A percentile compares a stretch with the other conserved stretches of the same genome.
Conservation (phyloP, 768 basidiomycete species). For the Mycena olivaceomarginata region DNA sequence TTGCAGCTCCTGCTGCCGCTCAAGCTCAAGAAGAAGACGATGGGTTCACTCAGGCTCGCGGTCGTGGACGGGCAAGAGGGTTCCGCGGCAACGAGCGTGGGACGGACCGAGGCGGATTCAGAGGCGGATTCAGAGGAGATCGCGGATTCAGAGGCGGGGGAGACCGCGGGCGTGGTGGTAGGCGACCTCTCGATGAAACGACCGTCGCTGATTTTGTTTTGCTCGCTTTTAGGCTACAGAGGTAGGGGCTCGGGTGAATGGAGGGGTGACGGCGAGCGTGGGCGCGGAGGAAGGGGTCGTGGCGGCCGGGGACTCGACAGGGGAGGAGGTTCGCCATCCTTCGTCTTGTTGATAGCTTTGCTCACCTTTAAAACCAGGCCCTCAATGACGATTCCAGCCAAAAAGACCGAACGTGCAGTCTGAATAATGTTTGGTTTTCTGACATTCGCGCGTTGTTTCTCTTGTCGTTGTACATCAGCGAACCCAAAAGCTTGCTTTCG, state of each 20-base stretch:
- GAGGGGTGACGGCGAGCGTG: constrained; percentile 67
- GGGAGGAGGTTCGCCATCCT: constrained; percentile 49
- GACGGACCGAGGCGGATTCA: constrained; percentile 47
- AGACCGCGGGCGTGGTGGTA: constrained; percentile 57
- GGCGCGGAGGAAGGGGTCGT: constrained; percentile 63
- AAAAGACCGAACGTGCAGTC: constrained; percentile 13
- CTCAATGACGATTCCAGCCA: constrained; percentile 21
- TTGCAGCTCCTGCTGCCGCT: constrained; percentile 22
- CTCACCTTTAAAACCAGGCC: background rate
- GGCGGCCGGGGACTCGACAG: constrained; percentile 58
- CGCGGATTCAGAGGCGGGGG: constrained; percentile 51
- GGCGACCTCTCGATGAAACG: background rate
- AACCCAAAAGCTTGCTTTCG: constrained; percentile 27
- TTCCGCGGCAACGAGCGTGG: constrained; percentile 52
- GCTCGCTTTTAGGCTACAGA: constrained; percentile 27
- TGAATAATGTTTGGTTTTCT: constrained; percentile 25
- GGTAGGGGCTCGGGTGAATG: constrained; percentile 64
- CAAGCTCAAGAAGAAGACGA: constrained; percentile 70
- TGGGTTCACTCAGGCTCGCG: constrained; percentile 74
- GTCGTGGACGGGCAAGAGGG: constrained; percentile 66
- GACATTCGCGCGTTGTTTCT: constrained; percentile 14
- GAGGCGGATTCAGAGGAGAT: constrained; percentile 64
- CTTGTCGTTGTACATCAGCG: constrained; percentile 27
- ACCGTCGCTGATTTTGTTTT: background rate
- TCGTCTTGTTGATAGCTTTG: background rate